Conservation (phyloP, 2,329 filamentous ascomycete species). For the Cordyceps militaris region DNA sequence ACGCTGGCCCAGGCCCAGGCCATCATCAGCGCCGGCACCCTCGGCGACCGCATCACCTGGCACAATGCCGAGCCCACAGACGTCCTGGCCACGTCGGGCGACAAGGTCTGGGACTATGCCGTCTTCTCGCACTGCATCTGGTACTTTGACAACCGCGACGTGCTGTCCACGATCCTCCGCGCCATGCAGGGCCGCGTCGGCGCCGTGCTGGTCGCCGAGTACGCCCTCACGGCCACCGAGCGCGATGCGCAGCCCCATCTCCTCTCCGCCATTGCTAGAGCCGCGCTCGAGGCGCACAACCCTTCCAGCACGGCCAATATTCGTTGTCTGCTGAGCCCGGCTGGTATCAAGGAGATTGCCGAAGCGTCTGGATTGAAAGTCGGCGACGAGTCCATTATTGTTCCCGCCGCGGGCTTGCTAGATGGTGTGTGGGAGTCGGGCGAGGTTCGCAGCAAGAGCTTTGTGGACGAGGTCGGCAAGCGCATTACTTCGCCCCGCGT, state of each 20-base stretch:
- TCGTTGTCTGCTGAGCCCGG: slow-evolving; percentile 37
- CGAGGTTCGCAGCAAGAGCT: slow-evolving; percentile 23
- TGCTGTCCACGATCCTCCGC: slow-evolving; percentile 19
- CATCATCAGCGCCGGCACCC: slow-evolving; percentile 31
- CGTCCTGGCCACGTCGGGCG: slow-evolving; percentile 25
- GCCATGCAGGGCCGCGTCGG: slow-evolving; percentile 18
- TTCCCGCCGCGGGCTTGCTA: slow-evolving; percentile 30
- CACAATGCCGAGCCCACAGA: slow-evolving; percentile 29
- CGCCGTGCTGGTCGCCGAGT: slow-evolving; percentile 22
- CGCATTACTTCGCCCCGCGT: slow-evolving; percentile 22
- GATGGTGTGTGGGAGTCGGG: slow-evolving; percentile 43
- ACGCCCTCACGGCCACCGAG: slow-evolving; percentile 28
- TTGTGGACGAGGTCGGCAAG: slow-evolving; percentile 27
- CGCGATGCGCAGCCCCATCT: slow-evolving; percentile 40
- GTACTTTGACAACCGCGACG: slow-evolving; percentile 40
- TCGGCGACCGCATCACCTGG: slow-evolving; percentile 39
- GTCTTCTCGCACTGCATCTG: slow-evolving; percentile 46
- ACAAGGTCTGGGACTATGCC: slow-evolving; percentile 33
- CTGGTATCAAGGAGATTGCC: slow-evolving; percentile 31
- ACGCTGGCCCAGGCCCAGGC: slow-evolving; percentile 43
- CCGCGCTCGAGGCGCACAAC: slow-evolving; percentile 35
- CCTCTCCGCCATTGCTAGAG: slow-evolving; percentile 40
- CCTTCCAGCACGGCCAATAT: slow-evolving; percentile 37
- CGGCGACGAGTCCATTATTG: slow-evolving; percentile 28
- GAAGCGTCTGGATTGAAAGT: slow-evolving; percentile 30